Evolutionary conservation across 441 rosid species (phyloP).

Genomic region (Erodium trifolium): DNA sequence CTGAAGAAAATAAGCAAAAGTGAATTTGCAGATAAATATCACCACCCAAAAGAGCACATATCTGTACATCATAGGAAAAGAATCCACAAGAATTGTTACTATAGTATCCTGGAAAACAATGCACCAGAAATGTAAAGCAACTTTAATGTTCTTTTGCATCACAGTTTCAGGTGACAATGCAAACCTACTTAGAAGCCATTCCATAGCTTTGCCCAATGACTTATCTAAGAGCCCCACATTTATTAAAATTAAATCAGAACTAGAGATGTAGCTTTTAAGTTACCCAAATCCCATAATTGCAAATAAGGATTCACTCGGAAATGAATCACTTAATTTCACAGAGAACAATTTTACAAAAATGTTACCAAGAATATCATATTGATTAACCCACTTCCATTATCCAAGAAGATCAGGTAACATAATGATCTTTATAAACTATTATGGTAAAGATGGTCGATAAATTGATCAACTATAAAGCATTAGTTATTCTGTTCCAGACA

Average conservation of each 20-base stretch:
- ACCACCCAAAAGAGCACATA: slow-evolving; percentile 93
- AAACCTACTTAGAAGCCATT: neutral
- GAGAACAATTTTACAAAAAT: neutral
- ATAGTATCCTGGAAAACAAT: neutral
- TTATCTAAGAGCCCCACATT: neutral
- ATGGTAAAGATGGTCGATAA: neutral
- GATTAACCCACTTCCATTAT: neutral
- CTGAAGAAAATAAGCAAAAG: slow-evolving; percentile 98
- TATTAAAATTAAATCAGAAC: neutral
- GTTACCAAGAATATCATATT: neutral
- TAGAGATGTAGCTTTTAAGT: neutral
- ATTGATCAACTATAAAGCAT: neutral
- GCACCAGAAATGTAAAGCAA: neutral
- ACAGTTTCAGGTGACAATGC: neutral
- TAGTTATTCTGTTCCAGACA: neutral
- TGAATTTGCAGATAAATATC: slow-evolving; percentile 77
- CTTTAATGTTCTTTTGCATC: neutral
- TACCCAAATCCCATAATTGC: slow-evolving; percentile 2
- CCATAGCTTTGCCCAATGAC: neutral
- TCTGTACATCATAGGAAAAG: slow-evolving; percentile 37
- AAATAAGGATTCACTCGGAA: neutral
- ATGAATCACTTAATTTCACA: slow-evolving; percentile 1
- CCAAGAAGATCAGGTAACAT: neutral
- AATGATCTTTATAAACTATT: neutral
- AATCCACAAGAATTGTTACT: slow-evolving; percentile 6